Base-by-base conservation (phyloP, 2,329 filamentous ascomycete species). In the Aspergillus felis region DNA sequence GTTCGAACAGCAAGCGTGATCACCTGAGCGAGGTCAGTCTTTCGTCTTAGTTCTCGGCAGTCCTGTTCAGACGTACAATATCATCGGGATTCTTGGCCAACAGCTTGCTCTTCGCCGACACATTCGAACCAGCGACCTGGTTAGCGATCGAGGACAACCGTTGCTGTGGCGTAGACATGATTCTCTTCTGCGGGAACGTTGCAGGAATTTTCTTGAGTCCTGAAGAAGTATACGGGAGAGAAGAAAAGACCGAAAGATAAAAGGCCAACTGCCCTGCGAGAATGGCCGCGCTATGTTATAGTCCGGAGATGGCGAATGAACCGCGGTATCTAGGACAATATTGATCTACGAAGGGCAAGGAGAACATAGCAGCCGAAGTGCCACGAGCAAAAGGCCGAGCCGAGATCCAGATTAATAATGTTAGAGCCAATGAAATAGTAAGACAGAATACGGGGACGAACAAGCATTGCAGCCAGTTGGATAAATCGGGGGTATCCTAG, bases 131-230 rank as follows among this genome's bases (percentile, higher is more conserved):
- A 32, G 68, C 64, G n/a, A 79, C 57, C 60, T 79, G 76, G 57
- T 69, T 71, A 20, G 75, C 64, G 60, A 79, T 76, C 12, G 76
- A 76, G 35, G 68, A 76, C 54, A 74, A 62, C 24, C 76, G 71
- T 62, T 74, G 71, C 50, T 76, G 71, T 54, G 71, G 55, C 53
- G 73, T 67, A 68, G 76, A 74, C 73, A 75, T 76, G 59, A 44
- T 66, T 38, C 41, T 14, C 5, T 17, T 38, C 32, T 38, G 14
- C 5, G 3, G 14, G 14, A 38, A 38, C 5, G 32, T 38, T 38
- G 32, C 14, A 17, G 5, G 32, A 17, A 3, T 38, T 7, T 17
- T 38, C 32, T 38, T 38, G 14, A 17, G 32, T 17, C 14, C 6
- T 17, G 32, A 38, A 35, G 5, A 24, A 42, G 35, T 41, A 52